phyloP scores from a whole-genome alignment of 352 stramenopile genomes.

The Achlya hypogyna region DNA sequence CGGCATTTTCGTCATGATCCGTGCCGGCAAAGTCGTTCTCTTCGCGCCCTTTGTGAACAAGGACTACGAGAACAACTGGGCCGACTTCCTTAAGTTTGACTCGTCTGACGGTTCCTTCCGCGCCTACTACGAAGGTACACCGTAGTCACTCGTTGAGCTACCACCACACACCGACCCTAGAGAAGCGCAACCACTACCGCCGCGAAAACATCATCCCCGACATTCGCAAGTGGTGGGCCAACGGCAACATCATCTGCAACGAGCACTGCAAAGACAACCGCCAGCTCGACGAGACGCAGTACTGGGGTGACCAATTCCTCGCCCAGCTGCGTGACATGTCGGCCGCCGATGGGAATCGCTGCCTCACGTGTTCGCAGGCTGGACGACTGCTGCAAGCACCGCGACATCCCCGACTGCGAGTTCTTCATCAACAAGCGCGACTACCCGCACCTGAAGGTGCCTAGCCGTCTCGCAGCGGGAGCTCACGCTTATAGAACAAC shows the following conservation, averaged over 20 bases:
- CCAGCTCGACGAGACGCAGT: slow-evolving; percentile 89
- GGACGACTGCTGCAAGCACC: slow-evolving; percentile 90
- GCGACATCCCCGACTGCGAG: slow-evolving; percentile 95
- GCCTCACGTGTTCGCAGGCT: slow-evolving; percentile 35
- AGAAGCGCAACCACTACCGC: slow-evolving; percentile 73
- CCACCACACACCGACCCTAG: no score
- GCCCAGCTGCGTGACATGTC: slow-evolving; percentile 94
- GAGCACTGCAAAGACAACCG: slow-evolving; percentile 85
- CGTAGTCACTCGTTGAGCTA: slow-evolving; percentile 44
- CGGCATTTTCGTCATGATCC: slow-evolving; percentile 98
- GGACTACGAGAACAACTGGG: slow-evolving; percentile 96
- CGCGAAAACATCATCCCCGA: slow-evolving; percentile 75
- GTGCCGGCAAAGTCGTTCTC: slow-evolving; percentile 88
- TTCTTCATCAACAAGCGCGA: slow-evolving; percentile 99
- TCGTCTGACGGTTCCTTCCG: slow-evolving; percentile 81
- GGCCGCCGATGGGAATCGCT: background rate
- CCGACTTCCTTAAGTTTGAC: slow-evolving; percentile 86
- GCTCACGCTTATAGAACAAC: slow-evolving; percentile 67
- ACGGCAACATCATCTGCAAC: slow-evolving; percentile 99
- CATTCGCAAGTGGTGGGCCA: slow-evolving; percentile 96
- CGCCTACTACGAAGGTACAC: slow-evolving; percentile 85
- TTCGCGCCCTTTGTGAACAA: slow-evolving; percentile 97
- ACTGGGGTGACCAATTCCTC: slow-evolving; percentile 97
- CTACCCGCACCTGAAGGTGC: slow-evolving; percentile 96
- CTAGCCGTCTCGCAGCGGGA: background rate